Evolutionary conservation across 1,284 basidiomycete genomes (phyloP), one percentile per base, ranked within the genome.

Genomic region (Boletus mariae): DNA sequence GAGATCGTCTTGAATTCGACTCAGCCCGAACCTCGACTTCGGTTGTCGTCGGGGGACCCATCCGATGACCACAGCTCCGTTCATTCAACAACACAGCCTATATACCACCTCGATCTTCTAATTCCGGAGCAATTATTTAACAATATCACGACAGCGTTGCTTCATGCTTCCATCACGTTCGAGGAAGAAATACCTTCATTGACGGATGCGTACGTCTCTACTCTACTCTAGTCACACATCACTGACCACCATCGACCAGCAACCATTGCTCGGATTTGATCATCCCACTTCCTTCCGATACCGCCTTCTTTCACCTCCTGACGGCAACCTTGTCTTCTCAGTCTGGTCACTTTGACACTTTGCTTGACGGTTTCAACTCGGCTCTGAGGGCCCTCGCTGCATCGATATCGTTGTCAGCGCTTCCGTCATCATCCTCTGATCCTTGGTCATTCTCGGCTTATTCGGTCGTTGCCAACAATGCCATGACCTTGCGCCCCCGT

Each of bases 241-340:
- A 7, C 55, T 67, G 17, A 65, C 35, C 17, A 6, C 10, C 13
- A n/a, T 37, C 25, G 1, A n/a, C 8, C 20, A 66, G 61, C 5
- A 52, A 54, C 41, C 48, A 63, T 43, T 56, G 66, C 3, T 73
- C 74, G 26, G 88, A 93, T 64, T 70, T 94, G 17, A 77, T 94
- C 54, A 89, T 97, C 44, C 90, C 92, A 2, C 81, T 98, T 9
- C 78, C 80, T 17, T 85, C 92, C 31, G 93, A 97, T 65, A 79
- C 83, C 31, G 82, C 80, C 1, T 98, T 98, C 74, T 91, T 95
- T 68, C 80, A 85, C 41, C 79, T 92, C 7, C 80, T 96, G 41
- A 84, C 82, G 0, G 80, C 81, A 0, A 85, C 91, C 4, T 76
- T 97, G 23, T 78, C 83, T 45, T 78, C 84, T 1, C 80, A 96